Conservation (phyloP, 768 basidiomycete species). For the Dioszegia crocea region DNA sequence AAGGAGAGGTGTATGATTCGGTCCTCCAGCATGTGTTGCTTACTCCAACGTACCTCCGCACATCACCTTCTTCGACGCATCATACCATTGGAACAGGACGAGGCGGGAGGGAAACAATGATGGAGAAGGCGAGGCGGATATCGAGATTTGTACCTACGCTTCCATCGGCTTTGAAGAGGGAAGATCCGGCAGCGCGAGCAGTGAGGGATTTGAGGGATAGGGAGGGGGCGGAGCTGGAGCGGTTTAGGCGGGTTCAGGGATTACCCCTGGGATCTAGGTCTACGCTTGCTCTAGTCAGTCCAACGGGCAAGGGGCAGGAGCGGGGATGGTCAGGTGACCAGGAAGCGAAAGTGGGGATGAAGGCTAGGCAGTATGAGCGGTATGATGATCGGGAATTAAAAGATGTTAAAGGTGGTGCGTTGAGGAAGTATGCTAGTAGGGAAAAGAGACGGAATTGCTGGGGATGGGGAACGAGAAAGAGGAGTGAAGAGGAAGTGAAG, state of each 20-base stretch:
- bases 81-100: not conserved
- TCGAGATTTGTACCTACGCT: not conserved
- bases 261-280: not conserved
- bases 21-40: constrained; percentile 40
- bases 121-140: constrained; percentile 5
- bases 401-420: constrained; percentile 3
- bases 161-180: not conserved
- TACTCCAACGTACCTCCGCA: constrained; percentile 33
- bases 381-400: constrained; percentile 5
- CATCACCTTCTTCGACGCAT: constrained; percentile 14
- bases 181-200: constrained; percentile 1
- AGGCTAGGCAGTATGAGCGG: constrained; percentile 1
- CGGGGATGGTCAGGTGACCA: constrained; percentile 21
- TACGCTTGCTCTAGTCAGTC: constrained; percentile 11
- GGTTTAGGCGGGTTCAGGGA: constrained; percentile 16
- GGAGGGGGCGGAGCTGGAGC: constrained; percentile 33
- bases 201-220: constrained; percentile 23
- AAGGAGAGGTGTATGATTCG: constrained; percentile 30
- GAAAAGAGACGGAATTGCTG: constrained; percentile 8
- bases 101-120: constrained; percentile 2
- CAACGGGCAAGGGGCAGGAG: not conserved
- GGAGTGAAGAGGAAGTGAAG: constrained; percentile 13
- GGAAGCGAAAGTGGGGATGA: constrained; percentile 15
- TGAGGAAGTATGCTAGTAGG: not conserved
- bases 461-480: constrained; percentile 15